Evolutionary conservation across 768 basidiomycete genomes (phyloP).

Genomic region (Floccularia luteovirens): DNA sequence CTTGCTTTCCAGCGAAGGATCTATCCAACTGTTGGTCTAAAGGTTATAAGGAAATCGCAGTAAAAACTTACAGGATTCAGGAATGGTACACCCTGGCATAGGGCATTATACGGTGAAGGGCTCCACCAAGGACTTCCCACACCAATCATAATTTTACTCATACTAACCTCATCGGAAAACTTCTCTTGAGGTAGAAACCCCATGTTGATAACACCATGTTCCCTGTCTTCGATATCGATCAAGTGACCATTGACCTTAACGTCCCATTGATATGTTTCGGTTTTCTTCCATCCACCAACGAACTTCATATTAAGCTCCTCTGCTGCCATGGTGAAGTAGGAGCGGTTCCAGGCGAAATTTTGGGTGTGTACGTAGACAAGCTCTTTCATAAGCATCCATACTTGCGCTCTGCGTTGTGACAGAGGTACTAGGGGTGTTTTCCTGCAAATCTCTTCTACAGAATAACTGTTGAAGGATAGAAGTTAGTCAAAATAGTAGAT

Average conservation of each 20-base stretch:
- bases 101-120: slow-evolving; percentile 23
- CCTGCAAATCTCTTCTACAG: slow-evolving; percentile 20
- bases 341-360: slow-evolving; percentile 17
- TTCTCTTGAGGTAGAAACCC: slow-evolving; percentile 9
- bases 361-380: slow-evolving; percentile 17
- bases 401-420: slow-evolving; percentile 15
- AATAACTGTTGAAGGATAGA: slow-evolving; percentile 15
- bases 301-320: slow-evolving; percentile 11
- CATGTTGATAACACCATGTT: slow-evolving; percentile 13
- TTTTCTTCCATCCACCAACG: slow-evolving; percentile 14
- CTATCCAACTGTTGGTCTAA: slow-evolving; percentile 3
- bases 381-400: slow-evolving; percentile 21
- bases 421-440: slow-evolving; percentile 15
- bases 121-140: slow-evolving; percentile 18
- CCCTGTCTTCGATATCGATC: slow-evolving; percentile 14
- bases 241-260: slow-evolving; percentile 12
- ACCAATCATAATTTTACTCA: slow-evolving; percentile 20
- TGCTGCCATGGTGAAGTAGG: slow-evolving; percentile 13
- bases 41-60: neutral
- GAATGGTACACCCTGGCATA: slow-evolving; percentile 28
- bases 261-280: slow-evolving; percentile 15
- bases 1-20: slow-evolving; percentile 16
- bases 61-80: slow-evolving; percentile 21
- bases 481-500: slow-evolving; percentile 1
- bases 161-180: slow-evolving; percentile 15